Conservation (phyloP, 2,329 filamentous ascomycete genomes). For the Blastomyces gilchristii region DNA sequence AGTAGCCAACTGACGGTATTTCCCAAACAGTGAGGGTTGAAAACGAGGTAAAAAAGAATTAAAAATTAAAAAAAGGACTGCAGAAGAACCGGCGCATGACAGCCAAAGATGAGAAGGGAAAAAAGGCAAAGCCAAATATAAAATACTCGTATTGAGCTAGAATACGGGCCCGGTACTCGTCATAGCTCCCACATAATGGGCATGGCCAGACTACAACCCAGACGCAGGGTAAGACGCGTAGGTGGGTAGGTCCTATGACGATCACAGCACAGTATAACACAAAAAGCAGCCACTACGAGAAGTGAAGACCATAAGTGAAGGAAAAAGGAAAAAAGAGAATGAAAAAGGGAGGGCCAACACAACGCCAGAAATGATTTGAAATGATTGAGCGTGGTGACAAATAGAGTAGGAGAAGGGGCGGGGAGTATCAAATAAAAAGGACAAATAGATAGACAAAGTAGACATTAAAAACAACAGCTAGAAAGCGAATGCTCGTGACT, state of each 20-base stretch:
- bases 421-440: background rate
- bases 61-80: background rate
- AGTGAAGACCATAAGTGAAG: background rate
- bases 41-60: background rate
- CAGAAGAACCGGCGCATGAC: background rate
- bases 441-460: no score
- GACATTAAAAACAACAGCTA: no score
- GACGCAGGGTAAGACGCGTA: background rate
- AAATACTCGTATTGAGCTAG: background rate
- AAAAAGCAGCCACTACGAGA: background rate
- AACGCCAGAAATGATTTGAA: background rate
- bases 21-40: background rate
- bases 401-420: background rate
- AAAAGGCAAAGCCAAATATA: background rate
- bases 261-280: background rate
- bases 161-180: background rate
- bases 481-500: no score
- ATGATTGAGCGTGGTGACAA: slow-evolving; percentile 1
- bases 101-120: background rate
- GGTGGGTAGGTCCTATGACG: background rate
- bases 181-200: background rate
- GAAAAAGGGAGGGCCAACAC: background rate
- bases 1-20: background rate
- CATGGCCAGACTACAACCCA: background rate
- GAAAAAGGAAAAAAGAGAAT: no score